Percentiles rank a stretch among this genome's conserved stretches.
Evolutionary conservation across 176 grass and related monocot genomes (phyloP).

Genomic region (Aechmea fasciata): DNA sequence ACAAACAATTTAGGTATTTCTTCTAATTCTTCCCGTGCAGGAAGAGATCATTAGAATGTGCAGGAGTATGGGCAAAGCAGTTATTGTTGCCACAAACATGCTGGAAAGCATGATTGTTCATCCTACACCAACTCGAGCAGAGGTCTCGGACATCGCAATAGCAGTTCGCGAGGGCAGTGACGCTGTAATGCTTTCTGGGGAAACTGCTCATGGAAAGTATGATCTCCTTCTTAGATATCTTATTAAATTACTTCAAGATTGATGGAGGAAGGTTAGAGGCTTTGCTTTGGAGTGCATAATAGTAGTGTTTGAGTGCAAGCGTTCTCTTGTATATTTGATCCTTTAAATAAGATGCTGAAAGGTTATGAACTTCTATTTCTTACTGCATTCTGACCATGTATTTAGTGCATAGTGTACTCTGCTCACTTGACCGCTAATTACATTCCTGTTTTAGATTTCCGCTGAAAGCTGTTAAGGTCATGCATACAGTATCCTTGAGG

Average conservation of each 20-base stretch:
- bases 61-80: constrained; percentile 98
- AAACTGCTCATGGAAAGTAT: constrained; percentile 99
- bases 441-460: constrained; percentile 52
- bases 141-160: constrained; percentile 98
- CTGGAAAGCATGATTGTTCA: constrained; percentile 99
- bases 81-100: constrained; percentile 99
- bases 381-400: too few species aligned
- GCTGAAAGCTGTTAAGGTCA: constrained; percentile 99
- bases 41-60: constrained; percentile 98
- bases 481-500: constrained; percentile 89
- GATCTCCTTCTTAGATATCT: constrained; percentile 13
- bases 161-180: constrained; percentile 97
- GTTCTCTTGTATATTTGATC: too few species aligned
- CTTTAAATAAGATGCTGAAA: too few species aligned
- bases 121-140: constrained; percentile 92
- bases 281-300: background rate
- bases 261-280: background rate
- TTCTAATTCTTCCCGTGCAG: constrained; percentile 31
- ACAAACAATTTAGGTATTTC: background rate
- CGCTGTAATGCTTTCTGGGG: constrained; percentile 97
- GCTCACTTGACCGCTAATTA: background rate
- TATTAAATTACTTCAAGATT: background rate
- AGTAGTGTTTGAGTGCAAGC: background rate
- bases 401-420: background rate
- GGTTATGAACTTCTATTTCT: too few species aligned